Conservation (phyloP, 768 basidiomycete genomes). For the Leccinum rimulosum region DNA sequence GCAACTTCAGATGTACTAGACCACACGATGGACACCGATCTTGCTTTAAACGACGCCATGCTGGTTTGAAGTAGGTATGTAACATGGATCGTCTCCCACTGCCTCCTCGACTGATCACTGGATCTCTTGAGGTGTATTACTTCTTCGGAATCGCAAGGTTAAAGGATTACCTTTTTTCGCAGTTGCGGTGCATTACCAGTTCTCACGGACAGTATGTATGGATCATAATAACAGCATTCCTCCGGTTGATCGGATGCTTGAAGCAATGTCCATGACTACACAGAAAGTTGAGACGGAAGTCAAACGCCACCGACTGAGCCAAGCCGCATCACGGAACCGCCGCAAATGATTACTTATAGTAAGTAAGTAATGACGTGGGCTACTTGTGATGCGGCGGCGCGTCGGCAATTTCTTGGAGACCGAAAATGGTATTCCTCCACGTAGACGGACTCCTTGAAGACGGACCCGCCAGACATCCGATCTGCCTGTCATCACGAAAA, state of each 20-base stretch:
- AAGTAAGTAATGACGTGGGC: too few species aligned
- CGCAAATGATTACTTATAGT: conserved; percentile 63
- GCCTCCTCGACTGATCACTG: conserved; percentile 96
- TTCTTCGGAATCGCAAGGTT: conserved; percentile 51
- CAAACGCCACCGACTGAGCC: conserved; percentile 93
- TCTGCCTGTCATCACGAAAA: conserved; percentile 80
- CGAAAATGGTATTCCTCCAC: conserved; percentile 1
- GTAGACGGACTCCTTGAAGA: conserved; percentile 92
- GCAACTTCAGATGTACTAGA: too few species aligned
- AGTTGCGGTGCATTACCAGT: conserved; percentile 96
- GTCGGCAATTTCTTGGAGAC: conserved; percentile 2
- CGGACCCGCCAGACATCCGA: conserved; percentile 93
- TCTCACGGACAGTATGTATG: conserved; percentile 82
- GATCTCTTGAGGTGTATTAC: conserved; percentile 67
- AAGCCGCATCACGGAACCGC: conserved; percentile 72
- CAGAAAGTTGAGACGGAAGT: conserved; percentile 97
- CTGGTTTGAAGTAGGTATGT: conserved; percentile 80
- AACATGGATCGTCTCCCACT: conserved; percentile 91
- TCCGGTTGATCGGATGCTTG: conserved; percentile 89
- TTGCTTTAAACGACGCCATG: conserved; percentile 73
- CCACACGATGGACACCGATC: too few species aligned
- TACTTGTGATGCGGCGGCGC: neutral
- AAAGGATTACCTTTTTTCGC: conserved; percentile 92
- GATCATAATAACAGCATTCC: conserved; percentile 56
- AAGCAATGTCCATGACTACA: conserved; percentile 95